Evolutionary conservation across 2,329 filamentous ascomycete genomes (phyloP).

Genomic region (Fusarium buxicola): DNA sequence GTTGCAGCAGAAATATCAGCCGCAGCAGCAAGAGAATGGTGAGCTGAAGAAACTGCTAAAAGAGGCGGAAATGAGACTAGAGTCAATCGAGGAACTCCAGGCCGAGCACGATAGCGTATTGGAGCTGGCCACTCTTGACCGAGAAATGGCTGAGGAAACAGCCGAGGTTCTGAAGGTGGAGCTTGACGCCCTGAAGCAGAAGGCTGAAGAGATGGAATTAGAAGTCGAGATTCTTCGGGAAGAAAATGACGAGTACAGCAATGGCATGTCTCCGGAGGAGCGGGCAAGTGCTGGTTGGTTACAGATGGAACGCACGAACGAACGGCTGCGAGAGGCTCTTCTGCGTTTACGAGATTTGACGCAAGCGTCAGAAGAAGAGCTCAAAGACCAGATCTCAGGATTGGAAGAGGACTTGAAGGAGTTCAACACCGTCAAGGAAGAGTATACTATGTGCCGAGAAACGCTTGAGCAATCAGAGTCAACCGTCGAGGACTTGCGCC

Average conservation of each 20-base stretch:
- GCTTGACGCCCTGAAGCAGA: conserved; percentile 79
- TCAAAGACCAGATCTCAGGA: conserved; percentile 78
- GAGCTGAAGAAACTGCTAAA: conserved; percentile 83
- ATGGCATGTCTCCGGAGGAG: conserved; percentile 90
- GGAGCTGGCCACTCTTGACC: conserved; percentile 88
- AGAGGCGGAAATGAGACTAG: conserved; percentile 76
- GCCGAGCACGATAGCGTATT: conserved; percentile 87
- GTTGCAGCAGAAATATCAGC: conserved; percentile 87
- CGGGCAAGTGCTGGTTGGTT: conserved; percentile 88
- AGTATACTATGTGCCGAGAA: conserved; percentile 77
- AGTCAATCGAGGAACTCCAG: conserved; percentile 76
- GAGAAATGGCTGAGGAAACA: conserved; percentile 96
- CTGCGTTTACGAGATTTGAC: conserved; percentile 87
- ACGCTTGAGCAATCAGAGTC: conserved; percentile 79
- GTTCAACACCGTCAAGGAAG: conserved; percentile 72
- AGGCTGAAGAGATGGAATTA: conserved; percentile 84
- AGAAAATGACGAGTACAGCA: conserved; percentile 85
- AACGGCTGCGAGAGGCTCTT: conserved; percentile 86
- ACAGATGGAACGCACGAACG: conserved; percentile 91
- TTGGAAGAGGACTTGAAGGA: conserved; percentile 81
- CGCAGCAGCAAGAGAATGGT: conserved; percentile 81
- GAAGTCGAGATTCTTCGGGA: conserved; percentile 89
- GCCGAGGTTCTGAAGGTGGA: conserved; percentile 86
- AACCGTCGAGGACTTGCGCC: conserved; percentile 84
- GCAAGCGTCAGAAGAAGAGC: conserved; percentile 83